These are phyloP conservation scores for Parasitella parasitica DNA, from an alignment of 371 early-diverging fungal genomes.

Conservation along the genomic window DNA sequence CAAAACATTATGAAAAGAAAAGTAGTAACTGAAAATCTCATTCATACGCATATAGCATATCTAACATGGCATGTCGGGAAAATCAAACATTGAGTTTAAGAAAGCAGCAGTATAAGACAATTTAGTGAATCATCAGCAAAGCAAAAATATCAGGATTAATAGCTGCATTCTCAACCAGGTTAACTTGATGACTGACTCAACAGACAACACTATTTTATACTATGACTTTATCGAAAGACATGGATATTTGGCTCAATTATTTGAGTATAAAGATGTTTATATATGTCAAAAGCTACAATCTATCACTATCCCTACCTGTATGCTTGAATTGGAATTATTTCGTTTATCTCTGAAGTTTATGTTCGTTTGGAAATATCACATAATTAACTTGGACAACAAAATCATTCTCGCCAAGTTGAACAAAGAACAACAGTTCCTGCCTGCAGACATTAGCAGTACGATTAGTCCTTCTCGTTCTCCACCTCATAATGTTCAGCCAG, in stretches of 20 bases:
- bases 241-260: slow-evolving; percentile 9
- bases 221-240: slow-evolving; percentile 7
- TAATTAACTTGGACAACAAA: slow-evolving; percentile 1
- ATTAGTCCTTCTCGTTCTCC: slow-evolving; percentile 8
- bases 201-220: slow-evolving; percentile 13
- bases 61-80: background rate
- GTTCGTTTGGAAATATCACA: slow-evolving; percentile 4
- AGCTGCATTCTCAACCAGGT: slow-evolving; percentile 11
- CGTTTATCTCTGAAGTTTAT: slow-evolving; percentile 5
- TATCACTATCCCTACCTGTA: slow-evolving; percentile 2
- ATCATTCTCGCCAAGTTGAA: slow-evolving; percentile 6
- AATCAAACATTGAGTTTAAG: slow-evolving; percentile 9
- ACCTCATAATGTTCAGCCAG: slow-evolving; percentile 4
- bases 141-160: slow-evolving; percentile 12
- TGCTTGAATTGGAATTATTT: slow-evolving; percentile 5
- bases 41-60: background rate
- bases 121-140: background rate
- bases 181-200: slow-evolving; percentile 13
- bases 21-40: background rate
- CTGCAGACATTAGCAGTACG: slow-evolving; percentile 12
- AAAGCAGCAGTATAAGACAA: background rate
- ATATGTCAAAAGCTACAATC: slow-evolving; percentile 14
- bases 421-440: background rate
- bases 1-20: background rate
- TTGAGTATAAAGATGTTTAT: slow-evolving; percentile 11